phyloP scores from a whole-genome alignment of 495 filamentous ascomycete genomes.

The Annulohypoxylon nitens region DNA sequence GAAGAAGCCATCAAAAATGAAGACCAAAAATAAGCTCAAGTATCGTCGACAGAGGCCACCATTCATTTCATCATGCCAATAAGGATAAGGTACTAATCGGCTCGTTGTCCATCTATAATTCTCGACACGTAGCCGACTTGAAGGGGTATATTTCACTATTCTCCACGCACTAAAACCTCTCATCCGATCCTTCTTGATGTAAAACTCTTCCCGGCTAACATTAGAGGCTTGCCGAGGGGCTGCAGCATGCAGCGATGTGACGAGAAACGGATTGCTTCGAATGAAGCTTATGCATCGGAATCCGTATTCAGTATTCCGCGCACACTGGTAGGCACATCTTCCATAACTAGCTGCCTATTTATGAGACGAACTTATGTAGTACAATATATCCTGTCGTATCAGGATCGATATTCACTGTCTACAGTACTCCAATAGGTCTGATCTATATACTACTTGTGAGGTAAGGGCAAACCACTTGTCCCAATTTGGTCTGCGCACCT shows the following conservation, averaged over 20 bases:
- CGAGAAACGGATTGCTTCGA: neutral
- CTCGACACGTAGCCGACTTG: no score
- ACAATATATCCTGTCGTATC: conserved; percentile 11
- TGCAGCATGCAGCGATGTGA: neutral
- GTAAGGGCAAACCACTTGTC: neutral
- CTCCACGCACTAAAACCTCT: neutral
- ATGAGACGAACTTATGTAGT: neutral
- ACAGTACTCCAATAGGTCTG: neutral
- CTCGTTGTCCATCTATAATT: neutral
- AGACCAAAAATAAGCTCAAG: no score
- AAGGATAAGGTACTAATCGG: neutral
- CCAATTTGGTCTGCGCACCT: neutral
- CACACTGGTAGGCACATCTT: neutral
- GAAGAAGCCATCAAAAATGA: neutral
- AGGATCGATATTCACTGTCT: neutral
- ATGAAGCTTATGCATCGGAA: neutral
- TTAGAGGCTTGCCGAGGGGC: neutral
- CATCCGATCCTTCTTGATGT: neutral
- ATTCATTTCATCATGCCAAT: no score
- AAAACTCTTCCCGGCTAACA: neutral
- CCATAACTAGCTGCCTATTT: neutral
- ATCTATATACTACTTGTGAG: neutral
- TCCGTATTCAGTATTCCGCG: neutral
- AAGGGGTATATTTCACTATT: neutral
- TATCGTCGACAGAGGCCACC: no score